phyloP scores from a whole-genome alignment of 306 rosid genomes.

The Acacia melanoxylon region DNA sequence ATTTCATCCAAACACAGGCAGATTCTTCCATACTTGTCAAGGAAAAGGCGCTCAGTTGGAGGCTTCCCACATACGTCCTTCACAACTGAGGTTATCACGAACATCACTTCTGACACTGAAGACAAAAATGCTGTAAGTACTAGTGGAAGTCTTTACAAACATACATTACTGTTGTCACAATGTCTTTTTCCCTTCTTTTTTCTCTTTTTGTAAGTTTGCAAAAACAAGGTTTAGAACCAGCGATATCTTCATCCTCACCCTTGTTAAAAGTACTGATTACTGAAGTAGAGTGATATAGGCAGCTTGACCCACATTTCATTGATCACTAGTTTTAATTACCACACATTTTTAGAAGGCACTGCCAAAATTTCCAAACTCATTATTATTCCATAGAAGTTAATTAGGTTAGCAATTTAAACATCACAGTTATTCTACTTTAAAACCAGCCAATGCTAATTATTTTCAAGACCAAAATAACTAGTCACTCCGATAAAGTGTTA shows the following conservation, averaged over 20 bases:
- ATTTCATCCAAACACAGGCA: constrained; percentile 93
- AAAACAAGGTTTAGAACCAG: constrained; percentile 6
- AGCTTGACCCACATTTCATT: constrained; percentile 2
- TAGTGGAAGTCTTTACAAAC: not conserved
- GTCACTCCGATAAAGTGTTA: not conserved
- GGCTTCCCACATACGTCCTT: constrained; percentile 92
- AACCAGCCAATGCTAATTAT: not conserved
- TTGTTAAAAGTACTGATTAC: not conserved
- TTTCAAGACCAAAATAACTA: not conserved
- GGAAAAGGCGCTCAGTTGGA: constrained; percentile 89
- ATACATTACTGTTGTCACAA: not conserved
- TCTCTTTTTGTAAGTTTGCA: constrained; percentile 1
- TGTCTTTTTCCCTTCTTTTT: not conserved
- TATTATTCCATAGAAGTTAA: not conserved
- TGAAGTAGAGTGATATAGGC: not conserved
- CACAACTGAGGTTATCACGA: constrained; percentile 81
- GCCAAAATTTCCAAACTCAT: not conserved
- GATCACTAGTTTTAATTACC: not conserved
- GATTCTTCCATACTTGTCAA: constrained; percentile 92
- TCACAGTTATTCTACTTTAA: not conserved
- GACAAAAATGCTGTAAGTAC: constrained; percentile 20
- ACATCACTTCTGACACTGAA: constrained; percentile 89
- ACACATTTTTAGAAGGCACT: not conserved
- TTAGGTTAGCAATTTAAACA: not conserved
- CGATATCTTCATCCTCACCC: not conserved